A percentile compares a stretch with the other conserved stretches of the same genome.
These are phyloP conservation scores for Smithsoniella earleae DNA, from an alignment of 163 green algal genomes.

Conservation along the genomic window DNA sequence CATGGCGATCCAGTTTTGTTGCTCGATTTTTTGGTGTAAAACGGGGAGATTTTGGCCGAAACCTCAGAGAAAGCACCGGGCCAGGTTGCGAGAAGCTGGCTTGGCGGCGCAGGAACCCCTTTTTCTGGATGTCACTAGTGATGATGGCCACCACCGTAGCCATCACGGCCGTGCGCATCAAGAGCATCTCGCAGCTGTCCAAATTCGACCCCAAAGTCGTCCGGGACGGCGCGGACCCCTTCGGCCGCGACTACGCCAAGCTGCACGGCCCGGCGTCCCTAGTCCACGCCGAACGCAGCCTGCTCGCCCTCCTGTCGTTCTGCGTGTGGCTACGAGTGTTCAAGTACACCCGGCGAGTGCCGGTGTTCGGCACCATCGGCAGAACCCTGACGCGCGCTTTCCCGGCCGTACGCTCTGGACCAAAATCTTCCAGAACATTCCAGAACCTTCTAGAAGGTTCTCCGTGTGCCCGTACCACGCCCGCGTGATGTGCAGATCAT, in stretches of 20 bases:
- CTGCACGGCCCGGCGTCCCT: not conserved
- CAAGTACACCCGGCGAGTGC: slow-evolving; percentile 17
- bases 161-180: slow-evolving; percentile 1
- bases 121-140: slow-evolving; percentile 23
- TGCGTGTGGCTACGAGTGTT: slow-evolving; percentile 26
- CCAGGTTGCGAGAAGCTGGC: not conserved
- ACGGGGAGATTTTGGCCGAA: no score
- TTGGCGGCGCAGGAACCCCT: slow-evolving; percentile 13
- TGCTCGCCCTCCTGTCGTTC: slow-evolving; percentile 17
- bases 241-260: not conserved
- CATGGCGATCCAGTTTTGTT: no score
- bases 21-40: no score
- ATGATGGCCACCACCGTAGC: slow-evolving; percentile 23
- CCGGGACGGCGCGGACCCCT: not conserved
- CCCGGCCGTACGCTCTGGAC: slow-evolving; percentile 14
- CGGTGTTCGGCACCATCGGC: slow-evolving; percentile 25
- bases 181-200: not conserved
- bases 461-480: no score
- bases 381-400: slow-evolving; percentile 17
- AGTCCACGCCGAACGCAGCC: not conserved
- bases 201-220: not conserved
- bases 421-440: no score
- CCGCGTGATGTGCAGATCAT: slow-evolving; percentile 16
- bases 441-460: no score
- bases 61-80: no score